Evolutionary conservation across 805 yeast genomes (phyloP).

Genomic region (Naumovozyma baii): DNA sequence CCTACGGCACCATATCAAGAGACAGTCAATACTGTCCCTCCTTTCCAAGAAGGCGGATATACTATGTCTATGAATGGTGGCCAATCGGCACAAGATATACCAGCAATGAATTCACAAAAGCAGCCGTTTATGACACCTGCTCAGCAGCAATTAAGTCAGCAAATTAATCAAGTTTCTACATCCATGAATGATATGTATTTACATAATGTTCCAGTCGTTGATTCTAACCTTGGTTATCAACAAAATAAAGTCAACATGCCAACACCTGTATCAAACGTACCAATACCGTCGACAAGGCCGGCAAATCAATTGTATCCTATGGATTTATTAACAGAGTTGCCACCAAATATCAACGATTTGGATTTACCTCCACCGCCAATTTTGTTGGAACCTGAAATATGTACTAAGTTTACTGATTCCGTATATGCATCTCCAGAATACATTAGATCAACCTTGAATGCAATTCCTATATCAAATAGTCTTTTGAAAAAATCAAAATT

Average conservation of each 20-base stretch:
- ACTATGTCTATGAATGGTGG: too few relatives aligned
- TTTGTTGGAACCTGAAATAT: constrained; percentile 48
- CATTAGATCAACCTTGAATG: constrained; percentile 81
- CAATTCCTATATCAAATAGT: constrained; percentile 64
- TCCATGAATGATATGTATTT: constrained; percentile 28
- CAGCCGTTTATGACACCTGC: constrained; percentile 15
- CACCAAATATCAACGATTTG: constrained; percentile 83
- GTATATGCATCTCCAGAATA: constrained; percentile 65
- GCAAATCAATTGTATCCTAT: constrained; percentile 80
- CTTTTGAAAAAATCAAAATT: constrained; percentile 79
- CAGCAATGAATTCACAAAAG: neutral
- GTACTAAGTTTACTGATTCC: constrained; percentile 50
- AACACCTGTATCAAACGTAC: neutral
- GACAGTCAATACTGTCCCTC: neutral
- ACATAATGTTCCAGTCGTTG: constrained; percentile 29
- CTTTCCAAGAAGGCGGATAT: neutral
- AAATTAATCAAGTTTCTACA: constrained; percentile 26
- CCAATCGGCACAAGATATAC: neutral
- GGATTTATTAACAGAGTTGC: constrained; percentile 74
- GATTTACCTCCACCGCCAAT: constrained; percentile 92
- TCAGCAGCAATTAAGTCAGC: constrained; percentile 23
- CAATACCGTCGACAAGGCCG: constrained; percentile 26
- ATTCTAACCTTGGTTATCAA: constrained; percentile 14
- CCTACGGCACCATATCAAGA: neutral
- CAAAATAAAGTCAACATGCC: constrained; percentile 7